phyloP scores from a whole-genome alignment of 2,329 filamentous ascomycete species.

The Grosmannia clavigera region DNA sequence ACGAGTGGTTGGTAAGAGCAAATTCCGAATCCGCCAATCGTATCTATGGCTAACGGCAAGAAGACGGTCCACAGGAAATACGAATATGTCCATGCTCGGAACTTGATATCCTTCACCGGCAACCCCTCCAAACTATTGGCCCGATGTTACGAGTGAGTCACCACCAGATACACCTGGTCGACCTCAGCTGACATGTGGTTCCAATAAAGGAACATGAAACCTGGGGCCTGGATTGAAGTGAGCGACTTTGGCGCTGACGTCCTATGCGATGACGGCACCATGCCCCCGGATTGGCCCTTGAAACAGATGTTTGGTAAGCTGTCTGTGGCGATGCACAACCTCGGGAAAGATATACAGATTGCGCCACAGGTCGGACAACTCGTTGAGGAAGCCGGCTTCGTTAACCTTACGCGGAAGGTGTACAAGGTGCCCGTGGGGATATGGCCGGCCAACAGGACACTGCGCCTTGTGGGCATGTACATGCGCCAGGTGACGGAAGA shows the following conservation, averaged over 20 bases:
- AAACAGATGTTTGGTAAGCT: slow-evolving; percentile 17
- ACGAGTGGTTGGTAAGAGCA: slow-evolving; percentile 23
- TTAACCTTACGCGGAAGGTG: slow-evolving; percentile 23
- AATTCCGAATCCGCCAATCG: slow-evolving; percentile 27
- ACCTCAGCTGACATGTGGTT: background rate
- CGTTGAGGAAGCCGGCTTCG: slow-evolving; percentile 28
- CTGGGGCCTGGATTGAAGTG: slow-evolving; percentile 36
- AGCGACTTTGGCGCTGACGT: slow-evolving; percentile 30
- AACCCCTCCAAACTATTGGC: slow-evolving; percentile 20
- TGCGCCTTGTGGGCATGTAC: slow-evolving; percentile 26
- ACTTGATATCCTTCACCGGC: slow-evolving; percentile 23
- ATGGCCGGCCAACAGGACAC: slow-evolving; percentile 30
- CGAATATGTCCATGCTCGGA: slow-evolving; percentile 41
- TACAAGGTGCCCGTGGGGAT: slow-evolving; percentile 30
- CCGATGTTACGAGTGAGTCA: slow-evolving; percentile 5
- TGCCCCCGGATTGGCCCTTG: slow-evolving; percentile 26
- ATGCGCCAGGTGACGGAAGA: slow-evolving; percentile 14
- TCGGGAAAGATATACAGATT: slow-evolving; percentile 23
- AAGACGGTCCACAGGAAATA: slow-evolving; percentile 27
- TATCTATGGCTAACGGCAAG: background rate
- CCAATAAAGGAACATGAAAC: slow-evolving; percentile 25
- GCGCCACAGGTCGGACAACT: slow-evolving; percentile 18
- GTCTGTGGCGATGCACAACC: slow-evolving; percentile 16
- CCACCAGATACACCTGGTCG: background rate
- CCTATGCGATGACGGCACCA: slow-evolving; percentile 29